Evolutionary conservation across 495 filamentous ascomycete species (phyloP).

Genomic region (Polyplosphaeria fusca): DNA sequence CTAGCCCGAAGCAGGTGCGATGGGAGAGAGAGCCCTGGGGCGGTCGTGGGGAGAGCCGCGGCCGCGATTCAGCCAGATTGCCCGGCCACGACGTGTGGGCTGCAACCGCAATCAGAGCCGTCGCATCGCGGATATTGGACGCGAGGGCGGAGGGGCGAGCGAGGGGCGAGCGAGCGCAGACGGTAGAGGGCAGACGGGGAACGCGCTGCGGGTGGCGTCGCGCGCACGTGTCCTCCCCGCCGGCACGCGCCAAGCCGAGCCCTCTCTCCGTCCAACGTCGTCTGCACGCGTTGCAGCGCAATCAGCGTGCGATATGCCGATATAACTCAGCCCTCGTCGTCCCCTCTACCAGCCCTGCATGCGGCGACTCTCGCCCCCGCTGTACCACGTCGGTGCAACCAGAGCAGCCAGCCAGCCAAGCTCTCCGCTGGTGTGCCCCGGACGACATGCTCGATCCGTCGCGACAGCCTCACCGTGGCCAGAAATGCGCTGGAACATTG

Average conservation of each 20-base stretch:
- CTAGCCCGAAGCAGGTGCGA: constrained; percentile 14
- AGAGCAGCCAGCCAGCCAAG: constrained; percentile 13
- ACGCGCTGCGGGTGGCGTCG: too few relatives aligned
- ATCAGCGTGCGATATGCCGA: not conserved
- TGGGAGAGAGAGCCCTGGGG: constrained; percentile 6
- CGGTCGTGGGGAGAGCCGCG: constrained; percentile 1
- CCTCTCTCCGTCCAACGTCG: not conserved
- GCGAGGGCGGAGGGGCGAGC: not conserved
- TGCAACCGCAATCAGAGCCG: constrained; percentile 30
- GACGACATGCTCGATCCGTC: constrained; percentile 16
- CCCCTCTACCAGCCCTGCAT: constrained; percentile 1
- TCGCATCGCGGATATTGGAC: constrained; percentile 18
- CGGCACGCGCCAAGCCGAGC: not conserved
- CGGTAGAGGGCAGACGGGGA: too few relatives aligned
- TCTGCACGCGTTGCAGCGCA: not conserved
- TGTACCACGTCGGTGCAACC: constrained; percentile 11
- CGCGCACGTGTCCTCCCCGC: constrained; percentile 1
- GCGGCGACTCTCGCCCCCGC: constrained; percentile 5
- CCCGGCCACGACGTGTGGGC: not conserved
- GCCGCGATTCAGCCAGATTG: constrained; percentile 25
- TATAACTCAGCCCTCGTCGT: not conserved
- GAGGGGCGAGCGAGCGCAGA: too few relatives aligned
- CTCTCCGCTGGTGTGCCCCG: not conserved
- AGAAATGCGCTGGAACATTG: constrained; percentile 16
- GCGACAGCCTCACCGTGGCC: not conserved